Base-by-base conservation (phyloP, 305 asterid species). In the Solanum hybrid region DNA sequence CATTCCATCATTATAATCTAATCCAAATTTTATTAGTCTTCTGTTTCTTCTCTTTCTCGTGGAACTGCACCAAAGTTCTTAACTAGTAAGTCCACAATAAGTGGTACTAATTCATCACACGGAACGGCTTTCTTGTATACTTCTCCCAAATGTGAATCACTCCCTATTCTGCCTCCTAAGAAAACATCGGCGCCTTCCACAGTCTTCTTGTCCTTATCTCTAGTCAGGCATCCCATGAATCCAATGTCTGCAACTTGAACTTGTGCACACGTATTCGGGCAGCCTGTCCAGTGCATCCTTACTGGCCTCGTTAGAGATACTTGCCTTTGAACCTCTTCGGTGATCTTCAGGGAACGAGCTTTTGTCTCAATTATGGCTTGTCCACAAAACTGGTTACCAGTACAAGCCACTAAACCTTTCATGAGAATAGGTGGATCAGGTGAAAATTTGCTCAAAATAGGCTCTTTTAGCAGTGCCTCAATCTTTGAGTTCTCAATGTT, bases 231-330 rank as follows among this genome's bases (percentile, higher is more conserved):
- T 83, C 99, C 99, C 99, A 97, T 97, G 94, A 97, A 96, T 91
- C 99, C 99, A 20, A 97, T 96, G 89, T 97, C 99, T 2, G 99
- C 99, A 76, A 97, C 99, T 89, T 97, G 99, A 24, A 97, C 99
- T 73, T 96, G 99, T 89, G 93, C 99, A 85, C 99, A 97, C 1
- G 95, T 82, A 91, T 97, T 97, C 0, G 99, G 98, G 94, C 99
- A 97, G 5, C 99, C 99, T 6, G 99, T 97, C 98, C 99, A 97
- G 67, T 97, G 99, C 98, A 97, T 96, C 93, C 99, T 93, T 40
- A 97, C 97, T 11, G 99, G 97, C 90, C 74, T 90, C 0, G 92
- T 91, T 26, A 96, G 93, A 0, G 96, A 94, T 4, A 97, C 99
- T 77, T 87, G 95, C 90, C 95, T 90, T 75, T 93, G 91, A 73